A percentile compares a stretch with the other conserved stretches of the same genome.
These are phyloP conservation scores for Trichosanthes truncata DNA, from an alignment of 306 rosid genomes.

Conservation along the genomic window DNA sequence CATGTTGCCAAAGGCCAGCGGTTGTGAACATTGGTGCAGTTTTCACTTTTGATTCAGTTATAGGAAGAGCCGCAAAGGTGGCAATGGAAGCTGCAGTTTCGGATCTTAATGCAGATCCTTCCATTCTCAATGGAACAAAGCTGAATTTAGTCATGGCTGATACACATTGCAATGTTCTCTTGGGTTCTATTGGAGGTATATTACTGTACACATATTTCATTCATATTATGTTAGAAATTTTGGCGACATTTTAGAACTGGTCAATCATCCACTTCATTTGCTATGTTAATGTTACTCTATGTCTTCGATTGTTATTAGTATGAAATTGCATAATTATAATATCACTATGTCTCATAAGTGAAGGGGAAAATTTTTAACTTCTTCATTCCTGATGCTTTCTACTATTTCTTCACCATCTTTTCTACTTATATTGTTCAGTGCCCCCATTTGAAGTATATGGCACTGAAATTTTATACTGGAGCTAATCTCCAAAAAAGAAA, in stretches of 20 bases:
- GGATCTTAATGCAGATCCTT: conserved; percentile 65
- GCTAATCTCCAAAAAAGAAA: no score
- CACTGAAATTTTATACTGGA: neutral
- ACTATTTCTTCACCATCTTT: no score
- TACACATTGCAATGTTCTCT: conserved; percentile 52
- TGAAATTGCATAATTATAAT: neutral
- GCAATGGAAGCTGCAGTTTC: conserved; percentile 69
- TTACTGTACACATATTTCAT: neutral
- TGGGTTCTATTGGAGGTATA: conserved; percentile 77
- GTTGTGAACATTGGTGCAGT: conserved; percentile 67
- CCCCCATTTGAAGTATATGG: neutral
- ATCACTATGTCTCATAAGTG: neutral
- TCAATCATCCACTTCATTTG: neutral
- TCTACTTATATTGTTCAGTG: no score
- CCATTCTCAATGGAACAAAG: conserved; percentile 48
- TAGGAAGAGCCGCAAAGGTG: conserved; percentile 58
- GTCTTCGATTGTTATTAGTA: neutral
- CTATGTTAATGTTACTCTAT: neutral
- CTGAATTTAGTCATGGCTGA: conserved; percentile 42
- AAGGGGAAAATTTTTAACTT: neutral
- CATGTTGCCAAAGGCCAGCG: conserved; percentile 38
- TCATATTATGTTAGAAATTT: neutral
- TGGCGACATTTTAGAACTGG: neutral
- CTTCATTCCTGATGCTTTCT: conserved; percentile 1
- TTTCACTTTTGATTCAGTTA: conserved; percentile 65